Base-by-base conservation (phyloP, 2,329 filamentous ascomycete genomes). In the Aspergillus sp. region DNA sequence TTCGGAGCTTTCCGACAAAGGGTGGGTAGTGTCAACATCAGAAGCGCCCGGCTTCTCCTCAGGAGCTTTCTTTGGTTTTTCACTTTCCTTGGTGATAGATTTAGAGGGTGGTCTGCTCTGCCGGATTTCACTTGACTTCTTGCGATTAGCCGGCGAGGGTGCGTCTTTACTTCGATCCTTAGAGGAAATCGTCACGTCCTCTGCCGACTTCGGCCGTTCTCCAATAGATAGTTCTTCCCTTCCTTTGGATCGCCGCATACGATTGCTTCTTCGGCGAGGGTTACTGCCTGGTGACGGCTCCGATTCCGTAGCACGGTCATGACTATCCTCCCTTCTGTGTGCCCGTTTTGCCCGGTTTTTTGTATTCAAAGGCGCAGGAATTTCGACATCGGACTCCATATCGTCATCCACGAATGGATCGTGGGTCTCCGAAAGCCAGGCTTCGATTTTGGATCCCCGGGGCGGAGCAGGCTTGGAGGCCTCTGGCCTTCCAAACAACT, bases 361-460 rank as follows among this genome's bases (percentile, higher is more conserved):
- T 39, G 67, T 67, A 40, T 68, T 68, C 28, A 70, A 43, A 7
- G 69, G 68, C 27, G 64, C 62, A 7, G 69, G 68, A 30, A 70
- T 57, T 37, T 70, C 67, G 35, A 60, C 64, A 27, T 58, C 56
- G 4, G 55, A 52, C 19, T 58, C 54, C 29, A 59, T 51, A 19
- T 59, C 59, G 4, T 19, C 19, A n/a, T 77, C 74, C 38, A 72
- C 47, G 45, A 81, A 78, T 2, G 77, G 76, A 59, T 81, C 77
- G 7, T 74, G 69, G 2, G 77, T 79, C 41, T 68, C 68, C 2
- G 73, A 74, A 5, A 85, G 71, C 81, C 81, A 85, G 39, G 79
- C 77, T 60, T 83, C 77, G 27, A 85, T 75, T 38, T 78, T 78
- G 41, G 73, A 71, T 10, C 74, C 67, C 37, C 72, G 72, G 13